Conservation (phyloP, 1,284 basidiomycete genomes). For the Cryptococcus maquisensis region DNA sequence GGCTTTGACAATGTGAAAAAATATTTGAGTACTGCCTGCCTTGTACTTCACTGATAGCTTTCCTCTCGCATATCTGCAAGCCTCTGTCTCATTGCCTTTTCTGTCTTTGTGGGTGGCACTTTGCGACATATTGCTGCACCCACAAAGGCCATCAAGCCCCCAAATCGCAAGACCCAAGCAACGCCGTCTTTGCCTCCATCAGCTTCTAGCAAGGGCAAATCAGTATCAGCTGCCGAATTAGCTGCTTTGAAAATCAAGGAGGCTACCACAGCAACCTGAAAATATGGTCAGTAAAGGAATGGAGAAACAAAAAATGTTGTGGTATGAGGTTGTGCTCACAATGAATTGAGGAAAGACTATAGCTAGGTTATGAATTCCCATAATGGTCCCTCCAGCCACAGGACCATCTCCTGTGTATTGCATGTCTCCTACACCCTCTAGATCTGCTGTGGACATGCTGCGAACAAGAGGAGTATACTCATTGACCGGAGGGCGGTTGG, state of each 20-base stretch:
- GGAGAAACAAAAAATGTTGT: background rate
- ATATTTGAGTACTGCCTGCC: too few species aligned
- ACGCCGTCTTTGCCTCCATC: conserved; percentile 73
- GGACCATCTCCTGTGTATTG: conserved; percentile 55
- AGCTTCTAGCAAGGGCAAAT: conserved; percentile 42
- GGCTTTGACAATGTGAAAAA: too few species aligned
- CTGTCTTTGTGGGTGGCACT: conserved; percentile 80
- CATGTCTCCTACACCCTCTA: conserved; percentile 47
- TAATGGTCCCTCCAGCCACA: conserved; percentile 83
- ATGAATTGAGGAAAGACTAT: conserved; percentile 90
- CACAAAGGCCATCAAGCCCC: conserved; percentile 73
- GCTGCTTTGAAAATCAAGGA: conserved; percentile 80
- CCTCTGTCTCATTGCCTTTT: conserved; percentile 76
- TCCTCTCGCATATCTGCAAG: conserved; percentile 71
- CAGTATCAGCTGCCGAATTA: conserved; percentile 52
- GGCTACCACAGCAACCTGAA: conserved; percentile 78
- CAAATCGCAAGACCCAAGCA: conserved; percentile 89
- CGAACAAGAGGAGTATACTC: conserved; percentile 65
- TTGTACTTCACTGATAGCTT: conserved; percentile 37
- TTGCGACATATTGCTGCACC: conserved; percentile 70
- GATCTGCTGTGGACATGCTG: conserved; percentile 59
- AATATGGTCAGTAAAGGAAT: background rate
- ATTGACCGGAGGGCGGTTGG: conserved; percentile 11
- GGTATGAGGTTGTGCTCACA: conserved; percentile 53
- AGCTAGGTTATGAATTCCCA: conserved; percentile 92